A percentile compares a stretch with the other conserved stretches of the same genome.
Conservation (phyloP, 78 protist genomes). For the Capsaspora owczarzaki region DNA sequence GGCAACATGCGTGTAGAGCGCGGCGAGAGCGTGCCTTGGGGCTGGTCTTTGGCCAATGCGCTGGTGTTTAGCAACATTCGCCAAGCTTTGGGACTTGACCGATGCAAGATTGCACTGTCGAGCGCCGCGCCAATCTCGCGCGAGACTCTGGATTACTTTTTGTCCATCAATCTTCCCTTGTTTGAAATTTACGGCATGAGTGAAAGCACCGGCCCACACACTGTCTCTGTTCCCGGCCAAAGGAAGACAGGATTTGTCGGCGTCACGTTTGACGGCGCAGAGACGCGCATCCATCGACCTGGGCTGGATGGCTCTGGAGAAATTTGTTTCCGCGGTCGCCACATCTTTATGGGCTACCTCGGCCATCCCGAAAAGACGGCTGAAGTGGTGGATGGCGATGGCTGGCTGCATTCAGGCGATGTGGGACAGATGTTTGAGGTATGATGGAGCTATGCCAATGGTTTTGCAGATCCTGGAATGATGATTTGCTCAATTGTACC, state of each 20-base stretch:
- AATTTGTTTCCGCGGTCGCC: not conserved
- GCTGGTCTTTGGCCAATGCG: not conserved
- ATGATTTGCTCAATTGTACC: no score
- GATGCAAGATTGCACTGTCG: constrained; percentile 31
- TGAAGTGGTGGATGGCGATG: constrained; percentile 71
- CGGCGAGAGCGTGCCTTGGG: not conserved
- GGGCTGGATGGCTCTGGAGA: constrained; percentile 3
- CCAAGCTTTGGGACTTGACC: constrained; percentile 51
- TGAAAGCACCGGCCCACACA: constrained; percentile 62
- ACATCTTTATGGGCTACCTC: not conserved
- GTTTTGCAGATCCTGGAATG: no score
- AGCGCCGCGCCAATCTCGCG: constrained; percentile 74
- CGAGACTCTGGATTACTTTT: constrained; percentile 55
- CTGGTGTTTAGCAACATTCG: constrained; percentile 21
- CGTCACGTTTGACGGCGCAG: constrained; percentile 39
- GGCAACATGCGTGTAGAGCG: not conserved
- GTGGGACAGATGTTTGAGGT: constrained; percentile 47
- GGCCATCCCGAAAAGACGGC: constrained; percentile 70
- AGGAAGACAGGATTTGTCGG: constrained; percentile 47
- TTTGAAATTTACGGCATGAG: constrained; percentile 71
- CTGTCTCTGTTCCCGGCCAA: not conserved
- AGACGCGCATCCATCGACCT: constrained; percentile 18
- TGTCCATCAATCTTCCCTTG: constrained; percentile 47
- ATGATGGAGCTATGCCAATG: no score
- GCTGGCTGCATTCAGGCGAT: constrained; percentile 84